A percentile compares a stretch with the other conserved stretches of the same genome.
These are phyloP conservation scores for Puccinia horiana DNA, from an alignment of 1,284 basidiomycete genomes.

Conservation along the genomic window DNA sequence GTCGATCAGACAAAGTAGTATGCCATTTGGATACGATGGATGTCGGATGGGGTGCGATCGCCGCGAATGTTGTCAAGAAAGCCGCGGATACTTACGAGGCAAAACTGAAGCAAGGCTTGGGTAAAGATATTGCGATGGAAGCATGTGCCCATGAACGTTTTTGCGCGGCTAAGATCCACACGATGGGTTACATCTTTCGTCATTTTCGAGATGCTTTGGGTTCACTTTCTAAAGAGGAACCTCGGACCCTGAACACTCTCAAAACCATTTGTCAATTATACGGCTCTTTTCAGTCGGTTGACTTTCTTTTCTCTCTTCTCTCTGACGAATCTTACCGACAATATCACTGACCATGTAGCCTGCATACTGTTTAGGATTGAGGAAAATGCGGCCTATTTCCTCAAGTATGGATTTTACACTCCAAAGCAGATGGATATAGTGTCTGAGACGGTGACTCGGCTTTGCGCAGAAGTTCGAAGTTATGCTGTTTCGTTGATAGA, in stretches of 20 bases:
- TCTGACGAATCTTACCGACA: background rate
- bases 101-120: slow-evolving; percentile 54
- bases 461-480: slow-evolving; percentile 62
- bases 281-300: slow-evolving; percentile 37
- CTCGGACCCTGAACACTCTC: slow-evolving; percentile 20
- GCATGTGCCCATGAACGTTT: slow-evolving; percentile 58
- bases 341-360: background rate
- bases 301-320: background rate
- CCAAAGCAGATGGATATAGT: slow-evolving; percentile 62
- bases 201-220: slow-evolving; percentile 58
- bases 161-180: slow-evolving; percentile 58
- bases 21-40: slow-evolving; percentile 57
- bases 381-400: slow-evolving; percentile 43
- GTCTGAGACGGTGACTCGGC: slow-evolving; percentile 60
- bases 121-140: slow-evolving; percentile 57
- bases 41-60: slow-evolving; percentile 56
- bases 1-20: slow-evolving; percentile 53
- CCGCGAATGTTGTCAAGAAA: slow-evolving; percentile 58
- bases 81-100: slow-evolving; percentile 56
- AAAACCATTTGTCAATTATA: slow-evolving; percentile 41
- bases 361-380: slow-evolving; percentile 23
- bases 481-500: slow-evolving; percentile 57
- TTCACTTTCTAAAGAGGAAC: slow-evolving; percentile 51
- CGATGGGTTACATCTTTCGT: slow-evolving; percentile 58
- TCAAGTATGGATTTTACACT: slow-evolving; percentile 58